Conservation (phyloP, 108 stramenopile genomes). For the Fragilariopsis cylindrus region DNA sequence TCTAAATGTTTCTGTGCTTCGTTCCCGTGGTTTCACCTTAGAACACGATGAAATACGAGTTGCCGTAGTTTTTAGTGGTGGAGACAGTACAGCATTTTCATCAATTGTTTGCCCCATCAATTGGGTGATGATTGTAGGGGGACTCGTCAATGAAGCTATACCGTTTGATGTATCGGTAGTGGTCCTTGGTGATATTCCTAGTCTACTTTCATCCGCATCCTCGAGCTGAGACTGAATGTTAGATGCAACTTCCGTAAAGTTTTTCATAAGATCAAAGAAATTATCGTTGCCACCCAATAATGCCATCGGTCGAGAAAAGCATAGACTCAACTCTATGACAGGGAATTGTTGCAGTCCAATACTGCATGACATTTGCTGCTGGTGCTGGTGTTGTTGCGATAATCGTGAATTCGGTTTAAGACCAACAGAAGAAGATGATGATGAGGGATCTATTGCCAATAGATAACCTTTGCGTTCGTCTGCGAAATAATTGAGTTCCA, state of each 20-base stretch:
- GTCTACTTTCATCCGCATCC: neutral
- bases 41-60: neutral
- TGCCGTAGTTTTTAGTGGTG: neutral
- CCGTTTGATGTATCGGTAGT: neutral
- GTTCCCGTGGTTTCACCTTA: neutral
- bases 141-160: neutral
- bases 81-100: neutral
- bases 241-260: neutral
- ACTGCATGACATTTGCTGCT: too few species aligned
- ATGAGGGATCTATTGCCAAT: conserved; percentile 18
- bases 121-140: neutral
- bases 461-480: conserved; percentile 3
- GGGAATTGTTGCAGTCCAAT: too few species aligned
- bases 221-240: neutral
- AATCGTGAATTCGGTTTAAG: neutral
- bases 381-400: neutral
- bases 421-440: neutral
- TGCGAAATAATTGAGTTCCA: conserved; percentile 23
- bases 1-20: neutral
- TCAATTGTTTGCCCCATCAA: neutral
- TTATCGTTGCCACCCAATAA: neutral
- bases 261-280: neutral
- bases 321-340: neutral
- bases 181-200: neutral
- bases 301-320: neutral